phyloP scores from a whole-genome alignment of 192 early-diverging fungal genomes.

The Mortierella alpina region DNA sequence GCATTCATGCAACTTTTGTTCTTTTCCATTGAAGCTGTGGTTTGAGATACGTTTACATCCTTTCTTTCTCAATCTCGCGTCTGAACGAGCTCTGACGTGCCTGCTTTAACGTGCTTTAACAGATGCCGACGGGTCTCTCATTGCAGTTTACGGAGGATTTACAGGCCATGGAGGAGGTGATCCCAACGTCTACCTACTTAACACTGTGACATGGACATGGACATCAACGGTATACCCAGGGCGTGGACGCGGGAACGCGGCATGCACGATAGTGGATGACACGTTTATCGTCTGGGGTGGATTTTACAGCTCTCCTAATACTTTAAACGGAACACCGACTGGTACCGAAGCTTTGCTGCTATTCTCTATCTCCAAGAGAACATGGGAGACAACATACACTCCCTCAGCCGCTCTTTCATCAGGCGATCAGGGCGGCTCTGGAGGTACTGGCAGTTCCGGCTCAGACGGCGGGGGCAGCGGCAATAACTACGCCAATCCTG shows the following conservation, averaged over 20 bases:
- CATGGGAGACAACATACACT: conserved; percentile 28
- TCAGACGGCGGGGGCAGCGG: not conserved
- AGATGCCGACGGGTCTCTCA: conserved; percentile 32
- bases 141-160: conserved; percentile 40
- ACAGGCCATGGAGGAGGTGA: conserved; percentile 12
- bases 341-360: conserved; percentile 26
- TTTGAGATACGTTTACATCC: not conserved
- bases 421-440: not conserved
- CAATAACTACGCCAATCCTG: too few species aligned
- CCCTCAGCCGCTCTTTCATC: conserved; percentile 14
- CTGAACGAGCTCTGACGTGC: too few species aligned
- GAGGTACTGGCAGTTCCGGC: not conserved
- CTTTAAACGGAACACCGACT: conserved; percentile 8
- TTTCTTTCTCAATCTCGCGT: too few species aligned
- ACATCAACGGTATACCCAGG: conserved; percentile 6
- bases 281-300: conserved; percentile 43
- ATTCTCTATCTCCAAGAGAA: conserved; percentile 4
- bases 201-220: conserved; percentile 42
- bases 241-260: conserved; percentile 20
- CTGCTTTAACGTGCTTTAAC: not conserved
- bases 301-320: conserved; percentile 19
- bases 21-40: not conserved
- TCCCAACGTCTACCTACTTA: conserved; percentile 22
- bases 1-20: not conserved
- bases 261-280: conserved; percentile 34